Percentiles rank a stretch among this genome's conserved stretches.
Conservation (phyloP, 2,329 filamentous ascomycete genomes). For the Fusarium austroafricanum region DNA sequence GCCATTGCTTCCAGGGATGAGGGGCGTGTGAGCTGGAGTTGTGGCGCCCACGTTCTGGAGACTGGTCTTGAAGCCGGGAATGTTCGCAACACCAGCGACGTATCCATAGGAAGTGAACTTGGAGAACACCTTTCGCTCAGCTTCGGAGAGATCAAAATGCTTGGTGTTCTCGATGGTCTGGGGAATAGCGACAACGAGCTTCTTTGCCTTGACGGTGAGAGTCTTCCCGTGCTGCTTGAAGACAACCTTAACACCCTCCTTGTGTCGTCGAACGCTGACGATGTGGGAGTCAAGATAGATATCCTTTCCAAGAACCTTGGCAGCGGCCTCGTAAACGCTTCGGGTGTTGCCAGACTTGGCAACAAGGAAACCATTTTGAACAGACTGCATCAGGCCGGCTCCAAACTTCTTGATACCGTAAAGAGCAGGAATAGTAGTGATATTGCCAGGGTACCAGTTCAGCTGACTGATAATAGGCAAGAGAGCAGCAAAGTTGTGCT, state of each 20-base stretch:
- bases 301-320: neutral
- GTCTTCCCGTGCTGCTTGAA: conserved; percentile 6
- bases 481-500: conserved; percentile 30
- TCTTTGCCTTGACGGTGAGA: conserved; percentile 16
- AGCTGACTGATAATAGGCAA: conserved; percentile 25
- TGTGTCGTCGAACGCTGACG: neutral
- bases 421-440: conserved; percentile 25
- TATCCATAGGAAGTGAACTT: conserved; percentile 30
- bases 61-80: conserved; percentile 11
- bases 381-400: conserved; percentile 18
- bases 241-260: neutral
- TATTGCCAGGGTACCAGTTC: conserved; percentile 37
- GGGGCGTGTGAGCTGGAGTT: conserved; percentile 4
- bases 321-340: conserved; percentile 28
- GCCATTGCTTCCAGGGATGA: conserved; percentile 20
- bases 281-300: conserved; percentile 24
- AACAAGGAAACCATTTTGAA: conserved; percentile 15
- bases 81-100: conserved; percentile 22
- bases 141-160: conserved; percentile 1
- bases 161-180: conserved; percentile 26
- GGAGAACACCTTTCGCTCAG: conserved; percentile 22
- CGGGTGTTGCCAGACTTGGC: conserved; percentile 20
- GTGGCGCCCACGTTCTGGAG: conserved; percentile 30
- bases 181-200: conserved; percentile 35
- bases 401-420: conserved; percentile 41